Evolutionary conservation across 1,284 basidiomycete species (phyloP), one percentile per base, ranked within the genome.

Genomic region (Rhodotorula sp.): DNA sequence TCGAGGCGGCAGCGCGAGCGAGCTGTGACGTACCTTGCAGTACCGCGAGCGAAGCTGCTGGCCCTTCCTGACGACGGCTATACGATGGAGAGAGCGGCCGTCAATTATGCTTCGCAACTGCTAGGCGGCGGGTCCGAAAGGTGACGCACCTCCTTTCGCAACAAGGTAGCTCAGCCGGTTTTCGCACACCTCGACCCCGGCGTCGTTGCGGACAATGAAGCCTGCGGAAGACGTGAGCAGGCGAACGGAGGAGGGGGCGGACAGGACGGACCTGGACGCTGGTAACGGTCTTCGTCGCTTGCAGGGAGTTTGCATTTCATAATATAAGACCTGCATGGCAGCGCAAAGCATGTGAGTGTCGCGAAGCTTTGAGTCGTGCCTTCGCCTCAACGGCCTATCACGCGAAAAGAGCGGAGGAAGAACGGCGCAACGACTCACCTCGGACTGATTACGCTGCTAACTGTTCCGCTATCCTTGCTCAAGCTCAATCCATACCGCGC

Each of bases 301-400:
- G 90, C 90, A 58, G 90, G 90, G 29, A 91, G 84, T 79, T 91
- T 91, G 69, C 91, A 90, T 88, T 89, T 90, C 88, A 92, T 85
- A 75, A 91, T 89, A 78, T 91, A 92, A 11, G 36, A 44, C 24
- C 55, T 56, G 55, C 19, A 10, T 17, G 39, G 39, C 7, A 17
- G 39, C 4, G 19, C 19, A 13, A 15, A 44, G 3, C 30, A 47
- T 10, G n/a, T 87, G 89, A 4, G 90, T 90, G n/a, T n/a, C 90
- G 84, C 77, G 87, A 89, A 3, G 13, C 13, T 17, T 44, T 44
- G 7, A 10, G 39, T 3, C 4, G 77, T 86, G 80, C 82, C 27
- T 32, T 20, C 20, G 58, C 90, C 88, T 91, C 90, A 71, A 90
- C 85, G 77, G 91, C 91, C 91, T 29, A 27, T 19, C 6, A 11